These are phyloP conservation scores for Trichoderma hamatum DNA, from an alignment of 2,329 filamentous ascomycete species.

Conservation along the genomic window DNA sequence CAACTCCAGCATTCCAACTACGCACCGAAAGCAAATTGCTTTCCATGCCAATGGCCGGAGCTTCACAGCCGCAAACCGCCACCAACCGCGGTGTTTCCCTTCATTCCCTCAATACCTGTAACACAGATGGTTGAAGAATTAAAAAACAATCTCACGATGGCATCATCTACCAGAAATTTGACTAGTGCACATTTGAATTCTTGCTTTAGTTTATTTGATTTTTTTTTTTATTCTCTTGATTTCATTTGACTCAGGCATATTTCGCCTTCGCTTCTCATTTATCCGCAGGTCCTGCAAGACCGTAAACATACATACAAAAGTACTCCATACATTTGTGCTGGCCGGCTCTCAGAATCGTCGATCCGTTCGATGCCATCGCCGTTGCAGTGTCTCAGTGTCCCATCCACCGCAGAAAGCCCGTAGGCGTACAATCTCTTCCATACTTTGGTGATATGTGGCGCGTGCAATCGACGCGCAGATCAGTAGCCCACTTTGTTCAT, in stretches of 20 bases:
- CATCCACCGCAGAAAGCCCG: slow-evolving; percentile 10
- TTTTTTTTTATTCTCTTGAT: not conserved
- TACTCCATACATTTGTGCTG: slow-evolving; percentile 8
- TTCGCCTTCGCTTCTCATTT: slow-evolving; percentile 7
- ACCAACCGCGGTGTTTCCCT: not conserved
- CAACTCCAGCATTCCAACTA: not conserved
- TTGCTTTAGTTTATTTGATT: not conserved
- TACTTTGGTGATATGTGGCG: slow-evolving; percentile 3
- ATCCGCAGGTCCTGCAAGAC: slow-evolving; percentile 13
- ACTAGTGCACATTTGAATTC: not conserved
- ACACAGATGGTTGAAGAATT: too few species aligned
- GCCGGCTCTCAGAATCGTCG: not conserved
- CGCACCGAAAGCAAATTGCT: slow-evolving; percentile 20
- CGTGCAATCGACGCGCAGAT: slow-evolving; percentile 1
- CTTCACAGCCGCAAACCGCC: not conserved
- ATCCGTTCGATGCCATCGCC: slow-evolving; percentile 10
- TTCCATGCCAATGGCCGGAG: not conserved
- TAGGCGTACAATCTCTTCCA: slow-evolving; percentile 14
- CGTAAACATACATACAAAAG: slow-evolving; percentile 15
- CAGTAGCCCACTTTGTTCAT: slow-evolving; percentile 1
- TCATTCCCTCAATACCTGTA: not conserved
- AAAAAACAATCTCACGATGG: not conserved
- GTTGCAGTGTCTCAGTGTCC: slow-evolving; percentile 16
- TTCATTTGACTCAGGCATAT: not conserved
- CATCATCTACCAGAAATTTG: not conserved